phyloP scores from a whole-genome alignment of 2,329 filamentous ascomycete species.

The Biscogniauxia marginata region DNA sequence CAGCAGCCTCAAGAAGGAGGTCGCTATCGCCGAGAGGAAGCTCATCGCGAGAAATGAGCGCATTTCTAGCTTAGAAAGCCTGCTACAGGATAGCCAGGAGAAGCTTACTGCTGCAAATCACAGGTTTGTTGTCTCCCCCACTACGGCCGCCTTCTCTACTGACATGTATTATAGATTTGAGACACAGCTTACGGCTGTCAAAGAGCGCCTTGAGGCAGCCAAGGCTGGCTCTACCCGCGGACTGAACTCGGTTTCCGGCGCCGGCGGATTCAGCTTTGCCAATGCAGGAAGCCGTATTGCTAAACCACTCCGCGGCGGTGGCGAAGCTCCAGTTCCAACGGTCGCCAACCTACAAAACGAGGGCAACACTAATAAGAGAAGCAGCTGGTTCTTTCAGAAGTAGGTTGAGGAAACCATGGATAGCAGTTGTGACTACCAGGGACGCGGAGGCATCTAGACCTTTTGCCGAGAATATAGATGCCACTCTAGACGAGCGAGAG shows the following conservation, averaged over 20 bases:
- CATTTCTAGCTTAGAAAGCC: constrained; percentile 86
- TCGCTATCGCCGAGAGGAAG: constrained; percentile 96
- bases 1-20: constrained; percentile 95
- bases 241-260: constrained; percentile 61
- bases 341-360: constrained; percentile 61
- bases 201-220: constrained; percentile 93
- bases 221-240: constrained; percentile 89
- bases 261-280: constrained; percentile 70
- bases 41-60: constrained; percentile 95
- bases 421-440: constrained; percentile 6
- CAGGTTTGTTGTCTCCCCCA: constrained; percentile 62
- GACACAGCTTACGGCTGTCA: constrained; percentile 92
- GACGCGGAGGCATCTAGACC: constrained; percentile 13
- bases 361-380: constrained; percentile 58
- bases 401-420: constrained; percentile 18
- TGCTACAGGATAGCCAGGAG: constrained; percentile 96
- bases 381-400: constrained; percentile 74
- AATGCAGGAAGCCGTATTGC: constrained; percentile 65
- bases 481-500: constrained; percentile 10
- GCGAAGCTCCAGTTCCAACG: constrained; percentile 49
- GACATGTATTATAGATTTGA: constrained; percentile 70
- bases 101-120: constrained; percentile 97
- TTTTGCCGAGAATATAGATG: constrained; percentile 9
- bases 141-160: constrained; percentile 20
- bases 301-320: constrained; percentile 66